Evolutionary conservation across 495 filamentous ascomycete genomes (phyloP).

Genomic region (Endocarpon pusillum): DNA sequence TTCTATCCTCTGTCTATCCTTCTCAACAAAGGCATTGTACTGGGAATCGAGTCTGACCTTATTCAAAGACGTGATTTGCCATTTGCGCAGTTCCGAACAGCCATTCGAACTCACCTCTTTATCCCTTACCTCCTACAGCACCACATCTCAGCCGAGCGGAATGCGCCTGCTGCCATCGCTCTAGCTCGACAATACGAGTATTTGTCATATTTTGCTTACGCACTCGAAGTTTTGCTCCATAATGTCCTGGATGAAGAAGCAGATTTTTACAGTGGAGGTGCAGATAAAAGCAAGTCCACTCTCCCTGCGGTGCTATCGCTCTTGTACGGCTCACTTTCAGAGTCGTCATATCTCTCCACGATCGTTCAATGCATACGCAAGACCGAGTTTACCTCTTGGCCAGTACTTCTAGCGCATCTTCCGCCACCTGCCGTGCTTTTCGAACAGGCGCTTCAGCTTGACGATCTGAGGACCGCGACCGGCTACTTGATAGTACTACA

Average conservation of each 20-base stretch:
- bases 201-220: slow-evolving; percentile 82
- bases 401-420: slow-evolving; percentile 75
- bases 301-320: slow-evolving; percentile 79
- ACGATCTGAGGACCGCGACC: slow-evolving; percentile 84
- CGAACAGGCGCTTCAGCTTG: slow-evolving; percentile 69
- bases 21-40: slow-evolving; percentile 65
- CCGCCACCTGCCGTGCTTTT: slow-evolving; percentile 83
- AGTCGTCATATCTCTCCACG: slow-evolving; percentile 66
- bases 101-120: slow-evolving; percentile 76
- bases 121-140: slow-evolving; percentile 71
- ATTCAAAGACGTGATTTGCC: slow-evolving; percentile 77
- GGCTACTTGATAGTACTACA: slow-evolving; percentile 94
- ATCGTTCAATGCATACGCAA: slow-evolving; percentile 96
- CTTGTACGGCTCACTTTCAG: slow-evolving; percentile 63
- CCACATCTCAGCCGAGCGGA: slow-evolving; percentile 51
- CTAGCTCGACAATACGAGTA: slow-evolving; percentile 68
- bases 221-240: slow-evolving; percentile 81
- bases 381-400: slow-evolving; percentile 90
- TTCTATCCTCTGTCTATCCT: slow-evolving; percentile 90
- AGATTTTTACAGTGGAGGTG: slow-evolving; percentile 50
- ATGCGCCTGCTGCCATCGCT: slow-evolving; percentile 54
- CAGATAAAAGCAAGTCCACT: slow-evolving; percentile 38
- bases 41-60: slow-evolving; percentile 83
- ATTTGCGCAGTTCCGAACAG: slow-evolving; percentile 73
- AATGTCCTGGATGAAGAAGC: slow-evolving; percentile 90